Evolutionary conservation across 2,329 filamentous ascomycete species (phyloP).

Genomic region (Sodiomyces alkalinus): DNA sequence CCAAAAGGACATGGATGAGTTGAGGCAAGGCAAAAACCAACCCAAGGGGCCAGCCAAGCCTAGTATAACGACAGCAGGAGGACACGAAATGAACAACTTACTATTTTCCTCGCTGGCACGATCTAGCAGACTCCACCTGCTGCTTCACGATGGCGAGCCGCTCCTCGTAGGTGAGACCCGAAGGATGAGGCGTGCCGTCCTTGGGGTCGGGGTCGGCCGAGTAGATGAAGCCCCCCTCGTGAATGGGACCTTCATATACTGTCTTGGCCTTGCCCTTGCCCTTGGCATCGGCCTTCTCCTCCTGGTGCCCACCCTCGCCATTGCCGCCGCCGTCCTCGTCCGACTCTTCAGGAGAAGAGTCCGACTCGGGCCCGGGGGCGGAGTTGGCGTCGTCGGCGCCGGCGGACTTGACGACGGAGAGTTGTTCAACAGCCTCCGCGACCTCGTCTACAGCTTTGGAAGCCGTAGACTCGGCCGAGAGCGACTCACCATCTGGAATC

Average conservation of each 20-base stretch:
- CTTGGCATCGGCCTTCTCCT: background rate
- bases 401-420: too few relatives aligned
- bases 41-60: too few relatives aligned
- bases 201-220: background rate
- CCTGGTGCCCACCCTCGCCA: background rate
- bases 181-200: conserved; percentile 1
- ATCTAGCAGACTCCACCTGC: background rate
- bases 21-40: too few relatives aligned
- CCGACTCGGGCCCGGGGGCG: background rate
- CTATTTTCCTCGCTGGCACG: background rate
- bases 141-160: background rate
- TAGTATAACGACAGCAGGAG: too few relatives aligned
- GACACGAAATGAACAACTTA: background rate
- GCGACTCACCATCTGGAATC: too few relatives aligned
- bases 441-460: too few relatives aligned
- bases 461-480: too few relatives aligned
- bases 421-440: too few relatives aligned
- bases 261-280: background rate
- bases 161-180: conserved; percentile 1
- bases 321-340: background rate
- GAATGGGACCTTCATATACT: background rate
- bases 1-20: too few relatives aligned
- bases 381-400: background rate
- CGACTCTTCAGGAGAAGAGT: background rate
- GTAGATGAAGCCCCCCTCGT: background rate